Percentiles rank a stretch among this genome's conserved stretches.
Conservation (phyloP, 345 rosid genomes). For the Populus tremula region DNA sequence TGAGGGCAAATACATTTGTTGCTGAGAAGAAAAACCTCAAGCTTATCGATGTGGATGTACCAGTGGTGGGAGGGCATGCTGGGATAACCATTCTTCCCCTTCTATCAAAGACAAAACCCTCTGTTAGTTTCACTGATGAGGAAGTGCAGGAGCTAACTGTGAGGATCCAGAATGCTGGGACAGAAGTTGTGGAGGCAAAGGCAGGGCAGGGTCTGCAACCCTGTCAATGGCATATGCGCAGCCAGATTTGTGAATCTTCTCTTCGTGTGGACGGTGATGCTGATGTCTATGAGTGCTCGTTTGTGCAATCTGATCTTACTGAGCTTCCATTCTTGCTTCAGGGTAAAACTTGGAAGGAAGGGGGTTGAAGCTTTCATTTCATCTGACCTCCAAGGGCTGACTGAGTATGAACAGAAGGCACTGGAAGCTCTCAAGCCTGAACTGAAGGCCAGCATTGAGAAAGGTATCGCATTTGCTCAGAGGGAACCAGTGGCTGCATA, state of each 20-base stretch:
- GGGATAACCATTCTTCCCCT: slow-evolving; percentile 89
- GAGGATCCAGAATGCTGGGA: slow-evolving; percentile 91
- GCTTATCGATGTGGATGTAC: slow-evolving; percentile 90
- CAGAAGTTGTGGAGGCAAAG: slow-evolving; percentile 95
- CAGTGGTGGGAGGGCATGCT: slow-evolving; percentile 93
- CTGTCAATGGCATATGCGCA: slow-evolving; percentile 97
- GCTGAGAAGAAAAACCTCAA: slow-evolving; percentile 81
- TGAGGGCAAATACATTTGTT: slow-evolving; percentile 88
- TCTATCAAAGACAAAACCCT: slow-evolving; percentile 75
- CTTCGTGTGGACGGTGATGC: slow-evolving; percentile 91
- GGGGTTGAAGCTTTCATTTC: slow-evolving; percentile 78
- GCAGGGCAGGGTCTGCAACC: slow-evolving; percentile 98
- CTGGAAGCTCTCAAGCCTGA: slow-evolving; percentile 75
- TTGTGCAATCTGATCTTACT: slow-evolving; percentile 65
- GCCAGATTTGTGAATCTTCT: slow-evolving; percentile 94
- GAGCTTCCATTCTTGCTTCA: slow-evolving; percentile 92
- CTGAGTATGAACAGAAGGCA: slow-evolving; percentile 78
- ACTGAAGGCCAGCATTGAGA: slow-evolving; percentile 79
- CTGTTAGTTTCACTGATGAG: slow-evolving; percentile 64
- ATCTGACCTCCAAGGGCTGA: slow-evolving; percentile 68
- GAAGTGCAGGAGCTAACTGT: slow-evolving; percentile 71
- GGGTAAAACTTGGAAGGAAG: slow-evolving; percentile 77
- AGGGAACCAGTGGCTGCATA: slow-evolving; percentile 60
- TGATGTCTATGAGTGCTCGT: slow-evolving; percentile 82
- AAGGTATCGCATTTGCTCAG: slow-evolving; percentile 71